Evolutionary conservation across 768 basidiomycete genomes (phyloP).

Genomic region (Leccinellum albellum): DNA sequence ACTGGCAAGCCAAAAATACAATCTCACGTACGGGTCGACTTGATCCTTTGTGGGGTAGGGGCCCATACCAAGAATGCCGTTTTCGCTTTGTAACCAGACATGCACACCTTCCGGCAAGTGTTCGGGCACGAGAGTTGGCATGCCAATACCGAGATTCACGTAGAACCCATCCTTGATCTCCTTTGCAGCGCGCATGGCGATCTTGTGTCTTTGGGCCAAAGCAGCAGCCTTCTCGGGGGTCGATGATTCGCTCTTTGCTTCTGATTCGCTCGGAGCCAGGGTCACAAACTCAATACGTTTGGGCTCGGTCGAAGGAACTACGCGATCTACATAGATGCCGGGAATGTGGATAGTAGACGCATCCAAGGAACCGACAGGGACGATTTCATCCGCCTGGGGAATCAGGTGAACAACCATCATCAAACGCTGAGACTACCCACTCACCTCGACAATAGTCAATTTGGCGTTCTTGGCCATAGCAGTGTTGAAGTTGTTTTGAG

Average conservation of each 20-base stretch:
- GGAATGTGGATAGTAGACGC: constrained; percentile 81
- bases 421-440: constrained; percentile 7
- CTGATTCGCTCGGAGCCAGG: constrained; percentile 49
- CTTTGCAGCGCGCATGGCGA: constrained; percentile 83
- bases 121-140: constrained; percentile 86
- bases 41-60: constrained; percentile 83
- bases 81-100: constrained; percentile 92
- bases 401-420: neutral
- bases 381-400: constrained; percentile 79
- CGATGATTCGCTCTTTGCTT: constrained; percentile 22
- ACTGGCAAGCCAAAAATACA: neutral
- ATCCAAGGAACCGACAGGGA: constrained; percentile 76
- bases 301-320: constrained; percentile 71
- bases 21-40: constrained; percentile 66
- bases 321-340: constrained; percentile 85
- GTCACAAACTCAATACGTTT: constrained; percentile 78
- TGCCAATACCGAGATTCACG: constrained; percentile 87
- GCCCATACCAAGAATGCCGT: constrained; percentile 85
- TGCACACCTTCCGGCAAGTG: constrained; percentile 66
- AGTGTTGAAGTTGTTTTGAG: constrained; percentile 83
- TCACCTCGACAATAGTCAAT: constrained; percentile 86
- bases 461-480: constrained; percentile 89
- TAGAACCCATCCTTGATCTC: constrained; percentile 87
- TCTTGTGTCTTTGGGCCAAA: constrained; percentile 59
- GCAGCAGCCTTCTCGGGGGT: constrained; percentile 53